Conservation (phyloP, 768 basidiomycete genomes). For the Phlebiopsis gigantea region DNA sequence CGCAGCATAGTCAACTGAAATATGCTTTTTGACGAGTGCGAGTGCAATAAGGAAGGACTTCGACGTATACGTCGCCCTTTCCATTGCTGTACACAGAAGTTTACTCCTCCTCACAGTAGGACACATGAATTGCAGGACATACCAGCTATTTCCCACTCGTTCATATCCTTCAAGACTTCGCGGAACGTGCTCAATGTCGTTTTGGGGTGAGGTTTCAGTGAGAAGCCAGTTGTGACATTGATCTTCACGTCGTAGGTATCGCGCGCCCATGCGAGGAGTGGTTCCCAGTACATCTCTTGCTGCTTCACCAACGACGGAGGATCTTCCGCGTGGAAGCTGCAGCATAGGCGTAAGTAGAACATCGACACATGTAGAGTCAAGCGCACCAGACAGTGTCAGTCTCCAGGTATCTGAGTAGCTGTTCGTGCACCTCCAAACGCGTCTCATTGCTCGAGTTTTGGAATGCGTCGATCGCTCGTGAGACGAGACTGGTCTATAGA, state of each 20-base stretch:
- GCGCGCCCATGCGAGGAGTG: conserved; percentile 75
- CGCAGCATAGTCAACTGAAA: conserved; percentile 82
- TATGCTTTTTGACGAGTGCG: conserved; percentile 69
- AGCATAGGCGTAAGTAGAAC: conserved; percentile 22
- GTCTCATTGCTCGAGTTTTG: conserved; percentile 31
- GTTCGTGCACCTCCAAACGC: conserved; percentile 56
- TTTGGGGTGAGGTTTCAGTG: conserved; percentile 63
- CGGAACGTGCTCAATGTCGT: conserved; percentile 61
- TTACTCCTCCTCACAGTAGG: neutral
- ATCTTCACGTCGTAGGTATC: conserved; percentile 64
- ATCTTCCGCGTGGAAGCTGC: conserved; percentile 71
- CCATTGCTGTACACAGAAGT: conserved; percentile 59
- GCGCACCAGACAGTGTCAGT: conserved; percentile 90
- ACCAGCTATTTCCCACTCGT: conserved; percentile 91
- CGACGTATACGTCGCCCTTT: conserved; percentile 81
- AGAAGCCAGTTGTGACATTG: conserved; percentile 54
- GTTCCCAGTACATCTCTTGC: conserved; percentile 84
- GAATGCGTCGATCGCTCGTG: conserved; percentile 85
- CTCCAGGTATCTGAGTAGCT: conserved; percentile 80
- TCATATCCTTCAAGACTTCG: conserved; percentile 53
- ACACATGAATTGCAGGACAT: conserved; percentile 23
- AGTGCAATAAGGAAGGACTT: conserved; percentile 90
- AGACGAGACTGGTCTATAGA: conserved; percentile 78
- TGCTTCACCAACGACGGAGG: conserved; percentile 71
- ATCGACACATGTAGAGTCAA: neutral